These are phyloP conservation scores for Stachybotrys chlorohalonatus DNA, from an alignment of 2,329 filamentous ascomycete genomes.

Conservation along the genomic window DNA sequence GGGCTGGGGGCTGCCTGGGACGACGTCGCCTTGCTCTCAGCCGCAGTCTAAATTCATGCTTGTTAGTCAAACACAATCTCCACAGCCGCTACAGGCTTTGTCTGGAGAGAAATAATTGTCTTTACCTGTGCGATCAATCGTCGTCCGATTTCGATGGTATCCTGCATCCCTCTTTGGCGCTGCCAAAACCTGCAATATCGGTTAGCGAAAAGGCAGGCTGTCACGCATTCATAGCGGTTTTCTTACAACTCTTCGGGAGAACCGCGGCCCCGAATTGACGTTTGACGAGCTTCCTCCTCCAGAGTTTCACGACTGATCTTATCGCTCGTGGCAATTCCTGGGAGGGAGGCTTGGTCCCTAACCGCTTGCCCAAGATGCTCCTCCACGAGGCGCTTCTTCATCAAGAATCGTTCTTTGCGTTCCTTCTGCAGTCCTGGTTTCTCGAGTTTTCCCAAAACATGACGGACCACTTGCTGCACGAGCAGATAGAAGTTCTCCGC, in stretches of 20 bases:
- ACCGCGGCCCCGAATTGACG: conserved; percentile 39
- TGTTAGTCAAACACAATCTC: background rate
- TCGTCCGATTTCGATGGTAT: conserved; percentile 48
- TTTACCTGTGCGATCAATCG: conserved; percentile 38
- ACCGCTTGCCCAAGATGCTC: conserved; percentile 56
- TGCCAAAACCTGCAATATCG: conserved; percentile 45
- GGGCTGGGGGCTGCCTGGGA: background rate
- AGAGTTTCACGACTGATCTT: conserved; percentile 56
- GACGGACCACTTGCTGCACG: conserved; percentile 62
- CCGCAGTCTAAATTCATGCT: background rate
- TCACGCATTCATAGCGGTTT: background rate
- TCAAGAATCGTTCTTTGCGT: conserved; percentile 67
- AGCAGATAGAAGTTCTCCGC: conserved; percentile 86
- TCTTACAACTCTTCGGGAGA: conserved; percentile 42
- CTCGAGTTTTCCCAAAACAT: conserved; percentile 70
- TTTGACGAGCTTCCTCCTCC: conserved; percentile 51
- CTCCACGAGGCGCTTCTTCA: conserved; percentile 71
- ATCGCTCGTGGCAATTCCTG: conserved; percentile 41
- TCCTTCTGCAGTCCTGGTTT: conserved; percentile 82
- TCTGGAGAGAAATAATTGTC: background rate
- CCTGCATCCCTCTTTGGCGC: conserved; percentile 47
- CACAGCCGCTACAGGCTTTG: background rate
- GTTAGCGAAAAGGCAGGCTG: background rate
- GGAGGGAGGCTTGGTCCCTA: conserved; percentile 36
- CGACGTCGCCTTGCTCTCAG: background rate